Evolutionary conservation across 179 eudicot genomes (phyloP).

Genomic region (Dionaea muscipula): DNA sequence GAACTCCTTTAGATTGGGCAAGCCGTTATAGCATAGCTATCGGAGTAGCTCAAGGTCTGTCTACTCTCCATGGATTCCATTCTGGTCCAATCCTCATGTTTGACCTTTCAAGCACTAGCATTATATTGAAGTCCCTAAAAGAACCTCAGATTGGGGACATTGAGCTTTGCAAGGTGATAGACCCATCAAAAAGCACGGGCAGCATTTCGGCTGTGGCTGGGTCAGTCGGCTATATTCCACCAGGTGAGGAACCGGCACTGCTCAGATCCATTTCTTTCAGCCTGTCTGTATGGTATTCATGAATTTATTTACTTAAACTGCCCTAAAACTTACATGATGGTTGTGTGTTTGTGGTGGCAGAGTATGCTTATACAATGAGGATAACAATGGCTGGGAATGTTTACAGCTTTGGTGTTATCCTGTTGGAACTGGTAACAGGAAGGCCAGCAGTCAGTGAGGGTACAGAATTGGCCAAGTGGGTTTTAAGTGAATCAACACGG

Average conservation of each 20-base stretch:
- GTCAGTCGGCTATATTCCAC: conserved; percentile 86
- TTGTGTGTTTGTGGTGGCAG: conserved; percentile 24
- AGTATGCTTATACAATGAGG: conserved; percentile 95
- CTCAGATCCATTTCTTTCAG: too few relatives aligned
- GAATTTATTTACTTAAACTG: too few relatives aligned
- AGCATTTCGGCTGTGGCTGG: conserved; percentile 79
- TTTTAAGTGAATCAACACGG: conserved; percentile 39
- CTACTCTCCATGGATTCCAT: conserved; percentile 61
- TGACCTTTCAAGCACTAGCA: conserved; percentile 54
- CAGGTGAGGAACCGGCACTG: conserved; percentile 60
- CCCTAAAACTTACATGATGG: neutral
- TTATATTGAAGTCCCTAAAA: conserved; percentile 56
- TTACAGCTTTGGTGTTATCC: conserved; percentile 74
- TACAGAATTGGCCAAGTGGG: conserved; percentile 68
- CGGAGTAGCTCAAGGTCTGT: conserved; percentile 73
- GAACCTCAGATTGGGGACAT: conserved; percentile 83
- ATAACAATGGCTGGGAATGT: conserved; percentile 75
- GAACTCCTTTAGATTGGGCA: conserved; percentile 54
- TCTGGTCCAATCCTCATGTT: conserved; percentile 58
- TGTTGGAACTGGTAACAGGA: conserved; percentile 71
- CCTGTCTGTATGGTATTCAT: too few relatives aligned
- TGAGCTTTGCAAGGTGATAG: conserved; percentile 77
- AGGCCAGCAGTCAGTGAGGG: conserved; percentile 73
- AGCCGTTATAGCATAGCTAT: conserved; percentile 72
- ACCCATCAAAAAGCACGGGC: conserved; percentile 59